Conservation (phyloP, 495 filamentous ascomycete genomes). For the Tuber umbilicatum region DNA sequence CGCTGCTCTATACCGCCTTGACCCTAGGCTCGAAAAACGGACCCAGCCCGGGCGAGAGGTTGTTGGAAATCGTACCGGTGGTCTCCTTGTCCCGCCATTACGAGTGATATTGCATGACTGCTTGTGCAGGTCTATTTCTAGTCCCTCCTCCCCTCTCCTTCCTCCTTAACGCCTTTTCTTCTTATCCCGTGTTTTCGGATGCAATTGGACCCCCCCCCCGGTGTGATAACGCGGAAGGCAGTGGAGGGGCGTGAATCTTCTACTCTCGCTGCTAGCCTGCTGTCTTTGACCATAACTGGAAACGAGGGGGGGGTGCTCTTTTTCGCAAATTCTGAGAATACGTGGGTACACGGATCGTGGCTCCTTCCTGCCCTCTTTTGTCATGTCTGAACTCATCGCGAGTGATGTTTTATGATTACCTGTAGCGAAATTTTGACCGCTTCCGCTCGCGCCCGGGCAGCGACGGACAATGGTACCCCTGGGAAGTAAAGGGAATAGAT, state of each 20-base stretch:
- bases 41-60: neutral
- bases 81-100: too few relatives aligned
- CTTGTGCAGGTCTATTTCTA: too few relatives aligned
- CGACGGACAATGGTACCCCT: neutral
- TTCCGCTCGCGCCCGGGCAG: neutral
- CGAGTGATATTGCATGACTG: too few relatives aligned
- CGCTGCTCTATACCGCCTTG: neutral
- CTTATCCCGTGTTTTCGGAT: too few relatives aligned
- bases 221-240: neutral
- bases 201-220: too few relatives aligned
- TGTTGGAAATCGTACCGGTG: neutral
- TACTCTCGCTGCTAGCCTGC: neutral
- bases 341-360: neutral
- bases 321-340: neutral
- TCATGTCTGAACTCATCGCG: neutral
- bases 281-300: neutral
- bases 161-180: too few relatives aligned
- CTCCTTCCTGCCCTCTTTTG: too few relatives aligned
- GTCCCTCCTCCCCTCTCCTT: too few relatives aligned
- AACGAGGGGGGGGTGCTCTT: neutral
- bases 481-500: neutral
- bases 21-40: neutral
- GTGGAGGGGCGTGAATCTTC: neutral
- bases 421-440: neutral
- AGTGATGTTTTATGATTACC: neutral